These are phyloP conservation scores for Phytopythium aichiense DNA, from an alignment of 352 stramenopile species.

Conservation along the genomic window DNA sequence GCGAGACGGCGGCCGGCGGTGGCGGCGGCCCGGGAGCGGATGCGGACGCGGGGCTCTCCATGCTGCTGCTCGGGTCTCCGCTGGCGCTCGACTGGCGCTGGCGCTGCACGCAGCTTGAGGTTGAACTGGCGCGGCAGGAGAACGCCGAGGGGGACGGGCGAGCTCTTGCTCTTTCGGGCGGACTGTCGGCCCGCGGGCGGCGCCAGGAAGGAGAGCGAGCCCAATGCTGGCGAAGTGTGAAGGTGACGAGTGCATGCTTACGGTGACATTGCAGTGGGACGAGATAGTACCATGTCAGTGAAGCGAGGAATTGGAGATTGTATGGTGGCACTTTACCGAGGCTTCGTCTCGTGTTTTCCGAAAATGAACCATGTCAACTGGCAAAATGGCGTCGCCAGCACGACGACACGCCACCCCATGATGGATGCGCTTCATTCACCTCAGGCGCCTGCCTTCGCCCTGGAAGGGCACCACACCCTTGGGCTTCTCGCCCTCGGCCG, in stretches of 20 bases:
- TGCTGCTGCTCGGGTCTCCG: not conserved
- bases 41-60: not conserved
- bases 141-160: not conserved
- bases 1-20: not conserved
- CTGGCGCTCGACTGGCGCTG: not conserved
- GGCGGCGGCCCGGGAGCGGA: not conserved
- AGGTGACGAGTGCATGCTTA: conserved; percentile 3
- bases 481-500: conserved; percentile 20
- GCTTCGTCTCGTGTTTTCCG: too few species aligned
- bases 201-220: not conserved
- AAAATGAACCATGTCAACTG: not conserved
- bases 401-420: too few species aligned
- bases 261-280: not conserved
- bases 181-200: not conserved
- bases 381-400: not conserved
- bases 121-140: not conserved
- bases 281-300: not conserved
- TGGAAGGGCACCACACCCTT: conserved; percentile 54
- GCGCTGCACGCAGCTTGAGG: not conserved
- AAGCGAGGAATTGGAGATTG: not conserved
- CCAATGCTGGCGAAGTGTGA: not conserved
- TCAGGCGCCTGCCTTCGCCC: conserved; percentile 52
- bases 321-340: not conserved
- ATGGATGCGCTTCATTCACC: conserved; percentile 18
- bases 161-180: not conserved